phyloP scores from a whole-genome alignment of 805 yeast species.

The Wickerhamomyces strasburgensis region DNA sequence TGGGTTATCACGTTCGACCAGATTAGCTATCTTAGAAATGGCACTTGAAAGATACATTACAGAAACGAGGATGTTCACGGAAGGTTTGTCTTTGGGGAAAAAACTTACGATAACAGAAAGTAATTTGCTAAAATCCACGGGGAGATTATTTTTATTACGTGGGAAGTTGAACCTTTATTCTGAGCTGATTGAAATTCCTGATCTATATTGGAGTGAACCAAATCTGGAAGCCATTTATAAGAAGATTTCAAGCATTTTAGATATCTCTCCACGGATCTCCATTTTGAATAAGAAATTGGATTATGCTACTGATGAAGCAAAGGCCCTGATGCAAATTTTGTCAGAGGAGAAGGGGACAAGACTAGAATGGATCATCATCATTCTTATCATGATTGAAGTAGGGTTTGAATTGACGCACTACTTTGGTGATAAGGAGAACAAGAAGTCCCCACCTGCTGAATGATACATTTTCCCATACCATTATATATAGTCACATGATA shows the following conservation, averaged over 20 bases:
- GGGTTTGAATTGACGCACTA: slow-evolving; percentile 77
- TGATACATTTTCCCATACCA: too few species aligned
- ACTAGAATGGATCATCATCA: slow-evolving; percentile 84
- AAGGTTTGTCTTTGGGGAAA: slow-evolving; percentile 59
- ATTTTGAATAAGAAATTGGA: slow-evolving; percentile 83
- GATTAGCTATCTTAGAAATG: slow-evolving; percentile 74
- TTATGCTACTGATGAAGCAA: slow-evolving; percentile 84
- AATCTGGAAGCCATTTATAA: slow-evolving; percentile 72
- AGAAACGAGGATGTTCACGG: slow-evolving; percentile 60
- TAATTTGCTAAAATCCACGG: slow-evolving; percentile 66
- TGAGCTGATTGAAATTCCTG: slow-evolving; percentile 89
- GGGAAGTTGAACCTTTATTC: slow-evolving; percentile 83
- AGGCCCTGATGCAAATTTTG: slow-evolving; percentile 68
- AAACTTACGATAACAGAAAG: slow-evolving; percentile 46
- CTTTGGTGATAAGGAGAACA: too few species aligned
- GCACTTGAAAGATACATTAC: slow-evolving; percentile 65
- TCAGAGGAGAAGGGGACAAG: slow-evolving; percentile 73
- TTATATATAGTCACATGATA: too few species aligned
- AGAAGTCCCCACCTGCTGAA: too few species aligned
- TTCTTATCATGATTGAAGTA: slow-evolving; percentile 80
- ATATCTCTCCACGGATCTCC: slow-evolving; percentile 69
- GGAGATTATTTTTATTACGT: slow-evolving; percentile 66
- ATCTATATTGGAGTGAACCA: slow-evolving; percentile 90
- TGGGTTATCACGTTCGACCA: slow-evolving; percentile 82
- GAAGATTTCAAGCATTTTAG: slow-evolving; percentile 64